These are phyloP conservation scores for Cyberlindnera samutprakarnensis DNA, from an alignment of 805 yeast genomes.

Conservation along the genomic window DNA sequence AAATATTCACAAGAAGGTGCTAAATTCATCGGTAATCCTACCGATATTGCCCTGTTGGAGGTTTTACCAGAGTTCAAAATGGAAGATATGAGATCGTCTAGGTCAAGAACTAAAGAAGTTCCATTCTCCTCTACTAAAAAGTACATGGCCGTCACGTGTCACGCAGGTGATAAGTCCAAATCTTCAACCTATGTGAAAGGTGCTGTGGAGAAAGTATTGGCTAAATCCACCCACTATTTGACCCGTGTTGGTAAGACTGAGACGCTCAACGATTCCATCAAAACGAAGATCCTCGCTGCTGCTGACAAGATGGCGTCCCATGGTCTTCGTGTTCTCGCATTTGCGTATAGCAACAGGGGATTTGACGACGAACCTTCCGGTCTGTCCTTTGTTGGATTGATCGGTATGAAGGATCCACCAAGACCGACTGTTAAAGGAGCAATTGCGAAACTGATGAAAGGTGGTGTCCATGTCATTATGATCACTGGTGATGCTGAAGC, in stretches of 20 bases:
- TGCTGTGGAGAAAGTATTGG: conserved; percentile 72
- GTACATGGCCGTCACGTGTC: conserved; percentile 79
- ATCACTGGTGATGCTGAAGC: conserved; percentile 92
- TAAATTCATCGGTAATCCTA: conserved; percentile 82
- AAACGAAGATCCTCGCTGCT: conserved; percentile 40
- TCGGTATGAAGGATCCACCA: conserved; percentile 98
- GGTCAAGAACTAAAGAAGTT: conserved; percentile 57
- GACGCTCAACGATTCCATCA: conserved; percentile 47
- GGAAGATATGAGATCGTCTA: conserved; percentile 58
- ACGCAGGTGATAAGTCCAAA: conserved; percentile 50
- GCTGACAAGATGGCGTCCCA: conserved; percentile 65
- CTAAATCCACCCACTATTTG: conserved; percentile 50
- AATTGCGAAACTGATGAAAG: conserved; percentile 67
- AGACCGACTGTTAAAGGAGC: conserved; percentile 77
- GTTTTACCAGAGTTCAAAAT: conserved; percentile 62
- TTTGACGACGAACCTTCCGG: conserved; percentile 43
- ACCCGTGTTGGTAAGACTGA: conserved; percentile 52
- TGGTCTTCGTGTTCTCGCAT: conserved; percentile 80
- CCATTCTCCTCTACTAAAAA: conserved; percentile 84
- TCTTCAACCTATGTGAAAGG: conserved; percentile 74
- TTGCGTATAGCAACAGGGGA: conserved; percentile 48
- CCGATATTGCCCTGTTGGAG: conserved; percentile 87
- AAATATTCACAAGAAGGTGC: conserved; percentile 60
- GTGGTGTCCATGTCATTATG: conserved; percentile 98
- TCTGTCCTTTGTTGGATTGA: conserved; percentile 73